Evolutionary conservation across 306 rosid genomes (phyloP).

Genomic region (Cucumis melo): DNA sequence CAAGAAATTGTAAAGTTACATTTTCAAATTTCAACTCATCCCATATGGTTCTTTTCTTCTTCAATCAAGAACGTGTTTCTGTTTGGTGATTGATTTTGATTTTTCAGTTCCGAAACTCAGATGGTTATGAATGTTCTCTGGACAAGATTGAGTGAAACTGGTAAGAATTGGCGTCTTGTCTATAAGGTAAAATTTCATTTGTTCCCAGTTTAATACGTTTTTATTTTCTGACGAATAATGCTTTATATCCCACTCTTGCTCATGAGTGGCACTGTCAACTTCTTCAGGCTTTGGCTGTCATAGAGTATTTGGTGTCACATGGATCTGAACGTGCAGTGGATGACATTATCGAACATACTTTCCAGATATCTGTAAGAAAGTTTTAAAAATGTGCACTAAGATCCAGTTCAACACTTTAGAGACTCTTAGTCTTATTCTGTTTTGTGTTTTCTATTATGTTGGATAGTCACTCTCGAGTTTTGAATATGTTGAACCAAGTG

Average conservation of each 20-base stretch:
- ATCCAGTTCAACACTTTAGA: slow-evolving; percentile 2
- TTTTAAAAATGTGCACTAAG: slow-evolving; percentile 1
- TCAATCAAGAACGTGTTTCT: background rate
- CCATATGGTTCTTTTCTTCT: background rate
- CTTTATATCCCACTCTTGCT: slow-evolving; percentile 1
- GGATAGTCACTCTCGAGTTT: slow-evolving; percentile 78
- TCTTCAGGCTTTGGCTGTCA: slow-evolving; percentile 83
- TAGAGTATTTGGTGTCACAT: slow-evolving; percentile 82
- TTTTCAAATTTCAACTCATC: background rate
- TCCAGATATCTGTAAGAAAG: slow-evolving; percentile 76
- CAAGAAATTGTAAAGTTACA: slow-evolving; percentile 57
- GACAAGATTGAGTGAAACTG: slow-evolving; percentile 89
- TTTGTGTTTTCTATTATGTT: background rate
- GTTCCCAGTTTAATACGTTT: background rate
- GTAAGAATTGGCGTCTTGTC: slow-evolving; percentile 95
- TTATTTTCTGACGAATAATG: background rate
- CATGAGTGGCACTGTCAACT: slow-evolving; percentile 10
- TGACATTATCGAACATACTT: slow-evolving; percentile 94
- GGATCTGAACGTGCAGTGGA: slow-evolving; percentile 99
- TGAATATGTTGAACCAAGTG: slow-evolving; percentile 94
- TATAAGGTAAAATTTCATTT: slow-evolving; percentile 62
- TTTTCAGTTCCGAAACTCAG: slow-evolving; percentile 85
- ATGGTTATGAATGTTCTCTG: slow-evolving; percentile 95
- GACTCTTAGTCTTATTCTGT: slow-evolving; percentile 12
- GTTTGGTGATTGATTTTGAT: slow-evolving; percentile 17